Conservation (phyloP, 2,329 filamentous ascomycete genomes). For the Xylaria sp. region DNA sequence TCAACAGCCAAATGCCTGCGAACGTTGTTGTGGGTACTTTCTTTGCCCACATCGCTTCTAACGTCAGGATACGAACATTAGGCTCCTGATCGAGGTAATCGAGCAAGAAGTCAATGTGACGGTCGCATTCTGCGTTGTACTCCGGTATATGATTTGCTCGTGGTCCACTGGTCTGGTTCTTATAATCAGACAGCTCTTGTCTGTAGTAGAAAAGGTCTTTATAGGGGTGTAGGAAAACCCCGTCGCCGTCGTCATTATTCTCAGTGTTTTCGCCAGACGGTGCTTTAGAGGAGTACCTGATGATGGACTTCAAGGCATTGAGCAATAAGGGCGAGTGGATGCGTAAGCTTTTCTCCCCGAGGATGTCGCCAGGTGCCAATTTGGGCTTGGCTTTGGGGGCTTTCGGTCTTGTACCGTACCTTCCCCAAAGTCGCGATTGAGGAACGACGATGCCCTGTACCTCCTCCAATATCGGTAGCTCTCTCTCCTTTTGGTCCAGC, state of each 20-base stretch:
- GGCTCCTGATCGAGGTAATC: constrained; percentile 26
- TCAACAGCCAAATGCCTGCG: constrained; percentile 24
- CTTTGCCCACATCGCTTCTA: constrained; percentile 26
- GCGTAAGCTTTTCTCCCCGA: constrained; percentile 13
- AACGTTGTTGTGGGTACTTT: constrained; percentile 27
- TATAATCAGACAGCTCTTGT: constrained; percentile 23
- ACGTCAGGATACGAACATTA: constrained; percentile 3
- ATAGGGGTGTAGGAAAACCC: constrained; percentile 21
- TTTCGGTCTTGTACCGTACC: background rate
- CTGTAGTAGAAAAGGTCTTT: constrained; percentile 23
- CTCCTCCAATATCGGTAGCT: constrained; percentile 23
- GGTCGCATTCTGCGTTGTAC: constrained; percentile 26
- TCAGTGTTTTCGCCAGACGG: constrained; percentile 15
- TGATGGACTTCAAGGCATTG: constrained; percentile 19
- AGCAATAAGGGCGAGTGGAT: constrained; percentile 26
- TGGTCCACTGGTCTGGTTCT: constrained; percentile 6
- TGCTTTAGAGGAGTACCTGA: constrained; percentile 19
- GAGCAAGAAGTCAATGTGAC: constrained; percentile 26
- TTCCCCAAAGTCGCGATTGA: background rate
- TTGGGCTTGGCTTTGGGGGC: background rate
- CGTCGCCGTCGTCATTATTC: background rate
- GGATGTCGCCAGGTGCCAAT: constrained; percentile 3
- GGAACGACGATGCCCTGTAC: constrained; percentile 6
- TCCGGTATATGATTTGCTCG: constrained; percentile 19
- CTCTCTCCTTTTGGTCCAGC: background rate